Evolutionary conservation across 2,329 filamentous ascomycete species (phyloP).

Genomic region (Neoscytalidium dimidiatum): DNA sequence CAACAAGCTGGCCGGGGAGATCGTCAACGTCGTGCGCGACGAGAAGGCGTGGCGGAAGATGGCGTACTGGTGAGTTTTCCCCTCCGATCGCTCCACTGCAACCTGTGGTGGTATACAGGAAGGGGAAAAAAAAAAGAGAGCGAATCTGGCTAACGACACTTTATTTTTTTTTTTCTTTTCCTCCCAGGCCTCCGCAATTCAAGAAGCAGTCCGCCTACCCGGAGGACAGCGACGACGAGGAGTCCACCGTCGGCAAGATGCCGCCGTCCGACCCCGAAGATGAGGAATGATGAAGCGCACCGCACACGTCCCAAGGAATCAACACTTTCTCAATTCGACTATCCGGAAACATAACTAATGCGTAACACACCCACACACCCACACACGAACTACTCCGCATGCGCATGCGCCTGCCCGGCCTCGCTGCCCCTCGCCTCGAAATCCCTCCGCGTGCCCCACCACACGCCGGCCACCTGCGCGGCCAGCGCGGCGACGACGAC

Average conservation of each 20-base stretch:
- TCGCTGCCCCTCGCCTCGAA: not conserved
- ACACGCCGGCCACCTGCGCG: conserved; percentile 64
- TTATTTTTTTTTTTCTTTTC: too few relatives aligned
- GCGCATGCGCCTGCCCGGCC: conserved; percentile 20
- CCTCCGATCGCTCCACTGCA: too few relatives aligned
- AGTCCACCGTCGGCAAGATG: conserved; percentile 81
- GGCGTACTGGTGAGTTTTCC: conserved; percentile 66
- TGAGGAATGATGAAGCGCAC: conserved; percentile 30
- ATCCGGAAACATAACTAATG: not conserved
- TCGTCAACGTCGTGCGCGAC: conserved; percentile 88
- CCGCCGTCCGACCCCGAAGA: conserved; percentile 79
- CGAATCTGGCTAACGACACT: too few relatives aligned
- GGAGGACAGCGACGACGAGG: conserved; percentile 70
- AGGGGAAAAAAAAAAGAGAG: too few relatives aligned
- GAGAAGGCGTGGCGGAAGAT: conserved; percentile 92
- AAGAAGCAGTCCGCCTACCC: conserved; percentile 61
- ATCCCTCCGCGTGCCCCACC: conserved; percentile 56
- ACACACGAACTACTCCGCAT: conserved; percentile 31
- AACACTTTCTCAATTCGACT: not conserved
- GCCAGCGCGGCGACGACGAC: conserved; percentile 72
- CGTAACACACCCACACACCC: not conserved
- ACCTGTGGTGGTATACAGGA: too few relatives aligned
- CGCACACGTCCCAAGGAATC: not conserved
- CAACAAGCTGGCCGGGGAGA: conserved; percentile 83
- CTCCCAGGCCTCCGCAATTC: conserved; percentile 77